Evolutionary conservation across 176 grass and related monocot genomes (phyloP), one percentile per base, ranked within the genome.

Genomic region (Canna indica): DNA sequence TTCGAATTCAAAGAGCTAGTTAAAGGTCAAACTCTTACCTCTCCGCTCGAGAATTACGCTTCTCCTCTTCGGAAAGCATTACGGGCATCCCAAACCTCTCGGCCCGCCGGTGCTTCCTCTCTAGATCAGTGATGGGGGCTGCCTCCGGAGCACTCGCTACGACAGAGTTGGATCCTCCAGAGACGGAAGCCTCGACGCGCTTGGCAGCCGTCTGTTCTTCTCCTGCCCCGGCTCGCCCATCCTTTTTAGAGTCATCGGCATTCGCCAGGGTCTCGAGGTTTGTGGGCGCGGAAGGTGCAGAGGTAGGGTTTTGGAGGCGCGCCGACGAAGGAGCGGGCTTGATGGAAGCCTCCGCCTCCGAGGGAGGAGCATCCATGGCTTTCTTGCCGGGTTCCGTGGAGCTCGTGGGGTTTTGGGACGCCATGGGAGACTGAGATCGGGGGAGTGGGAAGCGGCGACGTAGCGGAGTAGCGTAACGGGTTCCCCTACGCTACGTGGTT

Each of bases 51-150:
- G 66, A 94, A 75, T 86, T 90, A 58, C 95, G 90, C 73, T 99
- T 99, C 80, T 99, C 90, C 76, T 84, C 80, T 83, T 99, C 95
- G 26, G 95, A 94, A 75, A 88, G 78, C 29, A 90, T 77, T 63
- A 99, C 86, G 18, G 62, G 33, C 47, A 84, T 85, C 52, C 95
- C 90, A 28, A 99, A 99, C 36, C 95, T 75, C 84, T 99, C 95
- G 26, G 95, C 95, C 10, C 95, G 86, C 59, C 86, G 89, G 70
- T 90, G 78, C 90, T 99, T 99, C 90, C 90, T 99, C 80, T 93
- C 81, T 31, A 99, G 75, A 75, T 99, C 87, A 28, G 86, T 90
- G 31, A 45, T 82, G 11, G 26, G 81, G 1, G n/a, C 81, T 1
- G 41, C 34, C 5, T 73, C 53, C 17, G 7, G 28, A 15, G 79